Base-by-base conservation (phyloP, 192 early-diverging fungal genomes). In the Rhizophagus sp. region DNA sequence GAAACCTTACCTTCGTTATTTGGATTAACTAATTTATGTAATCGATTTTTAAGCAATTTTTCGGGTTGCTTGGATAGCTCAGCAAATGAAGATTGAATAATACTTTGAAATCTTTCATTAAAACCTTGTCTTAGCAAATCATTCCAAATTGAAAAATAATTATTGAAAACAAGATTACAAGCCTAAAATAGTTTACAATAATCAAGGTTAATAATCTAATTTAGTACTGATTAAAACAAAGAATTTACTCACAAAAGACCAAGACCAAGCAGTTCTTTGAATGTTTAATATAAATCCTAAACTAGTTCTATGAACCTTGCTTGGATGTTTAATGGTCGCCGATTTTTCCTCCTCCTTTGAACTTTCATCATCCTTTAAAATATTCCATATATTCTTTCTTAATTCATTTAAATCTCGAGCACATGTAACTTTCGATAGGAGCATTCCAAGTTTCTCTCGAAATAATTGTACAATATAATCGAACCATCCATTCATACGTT, bases 81-180 rank as follows among this genome's bases (percentile, higher is more conserved):
- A 0, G 80, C 75, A 6, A 89, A 78, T 4, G 79, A 75, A 27
- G 47, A 75, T 11, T 76, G 44, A 34, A 89, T 83, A 24, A 89
- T 81, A 50, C 82, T 47, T 77, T 88, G 76, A 73, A 83, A 83
- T 24, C 84, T 62, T 25, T 80, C 80, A 57, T 82, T 82, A 73
- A 88, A 88, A 5, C 76, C 69, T 10, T 79, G 15, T n/a, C 87
- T 76, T 61, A 90, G 81, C 41, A 86, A 70, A 30, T 65, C 66
- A 77, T 84, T 64, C 85, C 86, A 90, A 49, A 90, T 82, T 22
- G 86, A 88, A 36, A 85, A 84, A 19, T 73, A 44, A 5, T 78
- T 65, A 12, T 75, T 83, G 2, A 90, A 64, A 12, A 88, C 49
- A 27, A 67, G 19, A 19, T 57, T 7, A 33, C 88, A 89, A n/a